Conservation (phyloP, 2,329 filamentous ascomycete genomes). For the Colletotrichum lupini region DNA sequence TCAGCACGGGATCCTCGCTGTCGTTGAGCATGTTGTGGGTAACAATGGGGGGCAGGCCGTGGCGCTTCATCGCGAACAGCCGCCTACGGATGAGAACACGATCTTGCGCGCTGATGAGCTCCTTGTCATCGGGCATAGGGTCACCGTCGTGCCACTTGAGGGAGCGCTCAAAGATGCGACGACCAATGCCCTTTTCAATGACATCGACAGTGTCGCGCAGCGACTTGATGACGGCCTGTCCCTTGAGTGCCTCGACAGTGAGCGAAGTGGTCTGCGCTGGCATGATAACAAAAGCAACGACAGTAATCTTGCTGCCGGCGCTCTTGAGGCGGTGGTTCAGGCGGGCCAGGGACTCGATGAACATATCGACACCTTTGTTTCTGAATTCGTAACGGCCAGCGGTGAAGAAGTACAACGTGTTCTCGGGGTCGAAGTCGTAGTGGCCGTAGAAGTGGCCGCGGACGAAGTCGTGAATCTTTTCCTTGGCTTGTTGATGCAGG, state of each 20-base stretch:
- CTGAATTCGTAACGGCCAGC: constrained; percentile 97
- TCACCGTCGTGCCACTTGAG: constrained; percentile 96
- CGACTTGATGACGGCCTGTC: constrained; percentile 97
- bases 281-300: constrained; percentile 99
- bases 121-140: constrained; percentile 94
- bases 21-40: constrained; percentile 99
- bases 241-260: constrained; percentile 94
- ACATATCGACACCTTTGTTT: constrained; percentile 99
- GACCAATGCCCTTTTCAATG: constrained; percentile 92
- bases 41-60: constrained; percentile 90
- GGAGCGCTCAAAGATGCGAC: constrained; percentile 93
- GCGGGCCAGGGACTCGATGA: constrained; percentile 94
- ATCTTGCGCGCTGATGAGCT: constrained; percentile 91
- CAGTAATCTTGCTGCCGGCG: constrained; percentile 87
- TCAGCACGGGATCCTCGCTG: constrained; percentile 90
- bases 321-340: constrained; percentile 93
- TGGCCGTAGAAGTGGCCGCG: constrained; percentile 98
- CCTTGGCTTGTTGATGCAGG: constrained; percentile 93
- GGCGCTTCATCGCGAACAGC: constrained; percentile 96
- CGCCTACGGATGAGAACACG: constrained; percentile 91
- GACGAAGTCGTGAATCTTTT: constrained; percentile 98
- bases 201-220: constrained; percentile 91
- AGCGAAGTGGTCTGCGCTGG: constrained; percentile 95
- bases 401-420: constrained; percentile 98
- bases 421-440: constrained; percentile 96